Base-by-base conservation (phyloP, 345 rosid species). In the Hibiscus trionum region DNA sequence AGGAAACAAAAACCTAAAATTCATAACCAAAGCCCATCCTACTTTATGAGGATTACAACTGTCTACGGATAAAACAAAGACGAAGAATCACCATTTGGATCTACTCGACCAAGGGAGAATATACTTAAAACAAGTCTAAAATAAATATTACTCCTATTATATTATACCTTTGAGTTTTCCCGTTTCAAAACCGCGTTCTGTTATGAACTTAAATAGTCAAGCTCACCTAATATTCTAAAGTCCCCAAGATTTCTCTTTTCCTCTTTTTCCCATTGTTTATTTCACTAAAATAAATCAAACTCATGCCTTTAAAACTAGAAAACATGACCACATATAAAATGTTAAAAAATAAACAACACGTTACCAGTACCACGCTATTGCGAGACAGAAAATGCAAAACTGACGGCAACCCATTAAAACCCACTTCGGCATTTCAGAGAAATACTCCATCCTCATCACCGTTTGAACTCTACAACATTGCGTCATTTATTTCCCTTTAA, bases 231-330 rank as follows among this genome's bases (percentile, higher is more conserved):
- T 66, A 11, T 72, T 64, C 72, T 66, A 66, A 64, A 78, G 80
- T 77, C 86, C 88, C 82, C 84, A 75, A 80, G 2, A 81, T 66
- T 67, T 17, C 35, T 72, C 75, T 77, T 50, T 50, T 55, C 70
- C 61, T 77, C 73, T 21, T 62, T 21, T 62, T 10, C 11, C 29
- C 59, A 55, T 61, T 4, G 70, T 65, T 78, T 68, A 75, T 77
- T 77, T 31, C 62, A 59, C 75, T 10, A 50, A 77, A 64, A 47
- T 11, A 52, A 29, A 10, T 69, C 70, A 49, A 67, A 9, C 44
- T 39, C 53, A 27, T 26, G 50, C 69, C 68, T 37, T 11, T 14
- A 14, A 66, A 66, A 6, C 70, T 47, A 47, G 6, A 16, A 15
- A 49, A 47, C 37, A 59, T 24, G 27, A 24, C 47, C 61, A 21